phyloP scores from a whole-genome alignment of 768 basidiomycete genomes.

The Peribolospora kevripleyi region DNA sequence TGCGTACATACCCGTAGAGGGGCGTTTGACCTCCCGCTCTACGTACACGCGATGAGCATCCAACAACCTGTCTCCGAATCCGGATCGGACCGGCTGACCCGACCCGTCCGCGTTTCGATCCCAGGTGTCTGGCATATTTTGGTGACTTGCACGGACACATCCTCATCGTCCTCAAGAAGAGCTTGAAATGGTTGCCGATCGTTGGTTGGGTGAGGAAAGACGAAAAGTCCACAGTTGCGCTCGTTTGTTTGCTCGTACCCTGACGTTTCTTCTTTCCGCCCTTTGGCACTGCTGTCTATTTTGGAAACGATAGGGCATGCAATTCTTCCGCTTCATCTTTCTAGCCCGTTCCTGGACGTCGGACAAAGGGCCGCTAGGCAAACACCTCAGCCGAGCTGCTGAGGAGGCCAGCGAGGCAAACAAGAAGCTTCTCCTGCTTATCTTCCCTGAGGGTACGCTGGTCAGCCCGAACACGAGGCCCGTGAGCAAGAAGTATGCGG shows the following conservation, averaged over 20 bases:
- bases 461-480: constrained; percentile 68
- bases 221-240: too few relatives aligned
- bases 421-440: constrained; percentile 46
- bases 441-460: constrained; percentile 92
- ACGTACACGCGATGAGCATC: too few relatives aligned
- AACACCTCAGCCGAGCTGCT: constrained; percentile 28
- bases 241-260: background rate
- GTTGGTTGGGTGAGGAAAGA: constrained; percentile 49
- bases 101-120: constrained; percentile 8
- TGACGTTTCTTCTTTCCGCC: background rate
- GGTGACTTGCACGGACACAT: constrained; percentile 43
- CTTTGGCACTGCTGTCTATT: background rate
- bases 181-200: constrained; percentile 60
- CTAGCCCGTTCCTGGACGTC: constrained; percentile 74
- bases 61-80: too few relatives aligned
- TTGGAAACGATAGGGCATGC: constrained; percentile 44
- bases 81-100: constrained; percentile 7
- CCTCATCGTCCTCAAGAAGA: constrained; percentile 79
- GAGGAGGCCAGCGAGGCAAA: constrained; percentile 2
- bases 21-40: too few relatives aligned
- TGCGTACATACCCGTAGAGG: too few relatives aligned
- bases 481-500: constrained; percentile 61
- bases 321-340: constrained; percentile 83
- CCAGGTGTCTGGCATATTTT: constrained; percentile 48
- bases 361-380: constrained; percentile 43